Conservation (phyloP, 495 filamentous ascomycete species). For the Staphylotrichum longicolle region DNA sequence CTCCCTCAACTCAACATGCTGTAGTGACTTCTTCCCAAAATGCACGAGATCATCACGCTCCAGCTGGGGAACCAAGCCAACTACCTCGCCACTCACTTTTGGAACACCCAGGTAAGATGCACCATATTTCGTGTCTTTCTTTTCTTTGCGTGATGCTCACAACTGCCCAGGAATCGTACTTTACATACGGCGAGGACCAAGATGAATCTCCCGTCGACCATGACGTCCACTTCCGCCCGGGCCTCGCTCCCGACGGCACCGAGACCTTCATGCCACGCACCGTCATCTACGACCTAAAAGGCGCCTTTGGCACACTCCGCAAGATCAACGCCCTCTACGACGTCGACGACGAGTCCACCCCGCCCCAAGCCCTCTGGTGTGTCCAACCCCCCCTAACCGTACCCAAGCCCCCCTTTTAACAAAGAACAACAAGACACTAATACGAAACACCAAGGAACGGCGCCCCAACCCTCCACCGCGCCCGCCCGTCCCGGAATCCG, state of each 20-base stretch:
- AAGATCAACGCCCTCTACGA: constrained; percentile 91
- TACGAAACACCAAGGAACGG: constrained; percentile 56
- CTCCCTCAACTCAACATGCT: background rate
- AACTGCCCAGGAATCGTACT: constrained; percentile 80
- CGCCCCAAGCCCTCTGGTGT: constrained; percentile 60
- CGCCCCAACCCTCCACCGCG: constrained; percentile 62
- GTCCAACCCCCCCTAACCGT: constrained; percentile 15
- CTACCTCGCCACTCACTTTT: constrained; percentile 95
- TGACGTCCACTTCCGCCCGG: constrained; percentile 86
- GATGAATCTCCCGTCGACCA: constrained; percentile 72
- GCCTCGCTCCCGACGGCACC: constrained; percentile 73
- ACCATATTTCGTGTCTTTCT: constrained; percentile 1
- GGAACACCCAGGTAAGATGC: constrained; percentile 73
- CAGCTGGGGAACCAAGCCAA: constrained; percentile 93
- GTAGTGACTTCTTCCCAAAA: constrained; percentile 36
- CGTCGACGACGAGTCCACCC: constrained; percentile 47
- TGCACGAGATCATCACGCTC: constrained; percentile 95
- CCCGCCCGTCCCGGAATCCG: constrained; percentile 63
- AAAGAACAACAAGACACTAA: too few relatives aligned
- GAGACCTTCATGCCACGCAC: constrained; percentile 93
- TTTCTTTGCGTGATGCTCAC: background rate
- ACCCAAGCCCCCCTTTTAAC: background rate
- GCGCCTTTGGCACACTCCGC: constrained; percentile 80
- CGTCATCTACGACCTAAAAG: constrained; percentile 93
- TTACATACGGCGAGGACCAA: constrained; percentile 73